Evolutionary conservation across 371 early-diverging fungal species (phyloP).

Genomic region (Apophysomyces trapeziformis): DNA sequence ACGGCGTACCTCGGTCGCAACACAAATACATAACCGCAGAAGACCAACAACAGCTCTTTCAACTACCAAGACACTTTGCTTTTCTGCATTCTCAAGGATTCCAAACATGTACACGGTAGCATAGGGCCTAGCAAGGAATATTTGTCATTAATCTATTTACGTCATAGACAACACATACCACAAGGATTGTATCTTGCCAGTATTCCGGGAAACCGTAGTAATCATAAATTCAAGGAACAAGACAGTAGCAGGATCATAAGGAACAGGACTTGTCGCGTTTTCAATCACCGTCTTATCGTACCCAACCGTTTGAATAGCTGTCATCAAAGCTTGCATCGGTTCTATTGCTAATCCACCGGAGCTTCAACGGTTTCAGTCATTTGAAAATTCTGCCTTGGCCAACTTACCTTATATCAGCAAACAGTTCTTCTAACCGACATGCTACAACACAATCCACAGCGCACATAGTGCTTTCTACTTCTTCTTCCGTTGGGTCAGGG

Average conservation of each 20-base stretch:
- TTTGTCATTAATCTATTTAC: constrained; percentile 11
- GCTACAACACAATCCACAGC: constrained; percentile 74
- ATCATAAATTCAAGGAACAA: constrained; percentile 81
- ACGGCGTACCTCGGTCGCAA: constrained; percentile 66
- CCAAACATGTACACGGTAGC: constrained; percentile 71
- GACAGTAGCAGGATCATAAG: constrained; percentile 70
- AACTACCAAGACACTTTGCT: constrained; percentile 68
- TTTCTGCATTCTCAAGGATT: constrained; percentile 69
- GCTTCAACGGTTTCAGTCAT: not conserved
- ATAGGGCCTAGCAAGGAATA: constrained; percentile 54
- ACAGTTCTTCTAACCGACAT: constrained; percentile 75
- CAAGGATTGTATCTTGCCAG: constrained; percentile 62
- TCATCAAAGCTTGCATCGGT: constrained; percentile 62
- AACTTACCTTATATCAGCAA: constrained; percentile 67
- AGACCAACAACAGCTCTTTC: constrained; percentile 82
- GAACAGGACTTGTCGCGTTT: constrained; percentile 45
- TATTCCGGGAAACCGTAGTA: constrained; percentile 75
- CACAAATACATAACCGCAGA: constrained; percentile 70
- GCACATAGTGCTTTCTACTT: constrained; percentile 71
- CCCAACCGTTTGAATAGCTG: constrained; percentile 54
- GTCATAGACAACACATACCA: constrained; percentile 49
- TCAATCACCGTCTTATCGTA: constrained; percentile 41
- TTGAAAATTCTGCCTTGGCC: not conserved
- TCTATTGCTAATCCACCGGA: constrained; percentile 33
- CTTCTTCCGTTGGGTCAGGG: constrained; percentile 75